Evolutionary conservation across 164 flowering plant species (phyloP).

Genomic region (Saururus chinensis): DNA sequence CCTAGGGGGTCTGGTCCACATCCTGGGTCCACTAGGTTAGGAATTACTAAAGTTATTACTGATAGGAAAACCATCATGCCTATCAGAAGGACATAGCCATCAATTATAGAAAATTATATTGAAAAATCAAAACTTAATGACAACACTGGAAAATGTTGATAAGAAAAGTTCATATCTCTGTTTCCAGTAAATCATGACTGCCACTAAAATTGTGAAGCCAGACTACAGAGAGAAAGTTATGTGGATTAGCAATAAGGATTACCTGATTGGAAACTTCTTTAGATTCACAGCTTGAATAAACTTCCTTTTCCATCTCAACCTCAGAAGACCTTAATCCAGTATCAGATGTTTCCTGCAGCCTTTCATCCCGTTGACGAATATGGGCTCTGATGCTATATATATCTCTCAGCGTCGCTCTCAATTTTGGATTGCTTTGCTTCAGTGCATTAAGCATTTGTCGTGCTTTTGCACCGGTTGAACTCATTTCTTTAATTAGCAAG

Average conservation of each 20-base stretch:
- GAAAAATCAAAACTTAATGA: too few relatives aligned
- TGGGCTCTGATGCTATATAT: conserved; percentile 36
- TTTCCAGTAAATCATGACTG: background rate
- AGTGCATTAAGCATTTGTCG: conserved; percentile 34
- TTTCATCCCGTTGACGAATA: conserved; percentile 19
- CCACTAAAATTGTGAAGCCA: background rate
- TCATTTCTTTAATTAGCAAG: conserved; percentile 32
- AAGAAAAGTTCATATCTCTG: too few relatives aligned
- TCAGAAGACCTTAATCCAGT: background rate
- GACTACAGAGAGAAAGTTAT: too few relatives aligned
- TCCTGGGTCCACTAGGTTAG: too few relatives aligned
- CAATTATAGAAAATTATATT: too few relatives aligned
- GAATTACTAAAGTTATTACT: too few relatives aligned
- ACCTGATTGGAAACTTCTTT: background rate
- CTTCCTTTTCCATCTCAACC: background rate
- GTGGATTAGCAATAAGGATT: background rate
- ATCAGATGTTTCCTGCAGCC: background rate
- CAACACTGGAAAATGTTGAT: too few relatives aligned
- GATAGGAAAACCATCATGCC: too few relatives aligned
- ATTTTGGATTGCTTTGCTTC: conserved; percentile 34
- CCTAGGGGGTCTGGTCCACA: too few relatives aligned
- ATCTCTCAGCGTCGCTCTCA: conserved; percentile 30
- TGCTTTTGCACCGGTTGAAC: conserved; percentile 30
- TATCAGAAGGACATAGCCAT: too few relatives aligned
- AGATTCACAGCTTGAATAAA: background rate